Base-by-base conservation (phyloP, 2,329 filamentous ascomycete genomes). In the Nothophaeocryptopus gaeumannii region DNA sequence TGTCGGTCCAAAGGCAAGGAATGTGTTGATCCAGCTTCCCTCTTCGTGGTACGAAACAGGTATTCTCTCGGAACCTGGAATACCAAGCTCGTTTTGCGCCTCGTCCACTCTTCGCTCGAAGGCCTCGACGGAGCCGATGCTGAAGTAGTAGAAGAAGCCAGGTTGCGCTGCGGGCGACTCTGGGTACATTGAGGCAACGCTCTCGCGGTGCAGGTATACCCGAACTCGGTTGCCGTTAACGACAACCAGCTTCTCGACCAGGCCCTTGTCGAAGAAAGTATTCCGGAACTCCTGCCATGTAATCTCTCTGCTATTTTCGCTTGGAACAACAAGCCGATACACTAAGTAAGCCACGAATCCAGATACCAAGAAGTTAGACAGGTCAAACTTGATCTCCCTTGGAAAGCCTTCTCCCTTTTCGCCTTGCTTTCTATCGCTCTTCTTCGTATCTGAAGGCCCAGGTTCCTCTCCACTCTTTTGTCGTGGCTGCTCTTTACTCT, bases 201-300 rank as follows among this genome's bases (percentile, higher is more conserved):
- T 86, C 59, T 91, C 85, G 41, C 86, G 84, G 67, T 95, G 84
- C 41, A 93, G 77, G 58, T 89, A 82, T 30, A 96, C 88, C 47
- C 86, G 82, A 39, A 97, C 93, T 54, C 81, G 82, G 62, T 82
- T 84, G 56, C 84, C 81, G 61, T 90, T 84, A 44, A 96, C 80
- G 31, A 95, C 85, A 13, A 85, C 84, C 60, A 99, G 79, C 75
- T 91, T 96, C 73, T 96, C 88, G 14, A 99, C 91, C 16, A 99
- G 79, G 7, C 93, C 93, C 77, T 95, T 96, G 72, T 96, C 90
- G 53, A 99, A 78, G 77, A 96, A 97, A 30, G 89, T 93, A 61
- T 83, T 91, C 56, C 88, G 80, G 73, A 99, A 89, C 73, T 99
- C 93, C 72, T 99, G 91, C 89, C 90, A 99, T 47, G 93, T 97